Conservation (phyloP, 331 rosid species). For the Dryas integrifolia region DNA sequence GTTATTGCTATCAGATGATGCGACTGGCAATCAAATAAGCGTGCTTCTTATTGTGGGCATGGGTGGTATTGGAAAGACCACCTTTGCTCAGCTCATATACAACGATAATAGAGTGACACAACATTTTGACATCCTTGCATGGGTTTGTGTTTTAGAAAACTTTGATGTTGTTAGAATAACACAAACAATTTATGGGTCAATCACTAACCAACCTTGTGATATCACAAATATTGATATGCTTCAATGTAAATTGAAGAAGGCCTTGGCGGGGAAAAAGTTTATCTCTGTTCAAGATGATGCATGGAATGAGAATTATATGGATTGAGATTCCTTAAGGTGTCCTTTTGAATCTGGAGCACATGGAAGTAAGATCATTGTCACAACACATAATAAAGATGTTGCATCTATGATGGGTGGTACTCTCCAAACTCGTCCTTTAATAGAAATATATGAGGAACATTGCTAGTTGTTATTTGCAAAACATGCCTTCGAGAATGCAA, state of each 20-base stretch:
- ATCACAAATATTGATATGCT: neutral
- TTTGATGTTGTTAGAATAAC: too few relatives aligned
- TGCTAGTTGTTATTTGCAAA: conserved; percentile 13
- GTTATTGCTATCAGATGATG: too few relatives aligned
- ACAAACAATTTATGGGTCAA: too few relatives aligned
- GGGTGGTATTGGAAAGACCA: conserved; percentile 22
- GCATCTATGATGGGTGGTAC: neutral
- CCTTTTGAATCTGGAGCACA: neutral
- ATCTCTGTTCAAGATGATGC: conserved; percentile 3
- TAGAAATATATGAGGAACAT: neutral
- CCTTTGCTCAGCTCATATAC: too few relatives aligned
- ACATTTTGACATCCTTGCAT: too few relatives aligned
- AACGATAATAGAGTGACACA: too few relatives aligned
- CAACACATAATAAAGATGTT: too few relatives aligned
- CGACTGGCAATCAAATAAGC: neutral
- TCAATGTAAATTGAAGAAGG: neutral
- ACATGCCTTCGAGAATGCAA: too few relatives aligned
- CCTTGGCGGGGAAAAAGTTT: neutral
- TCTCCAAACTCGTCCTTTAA: neutral
- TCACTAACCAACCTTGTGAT: neutral
- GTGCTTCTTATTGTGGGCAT: conserved; percentile 35
- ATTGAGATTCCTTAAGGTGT: neutral
- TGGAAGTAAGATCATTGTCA: too few relatives aligned
- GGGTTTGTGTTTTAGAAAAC: too few relatives aligned
- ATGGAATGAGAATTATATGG: conserved; percentile 1